Percentiles rank a stretch among this genome's conserved stretches.
Conservation (phyloP, 2,329 filamentous ascomycete species). For the Penicillium sp. region DNA sequence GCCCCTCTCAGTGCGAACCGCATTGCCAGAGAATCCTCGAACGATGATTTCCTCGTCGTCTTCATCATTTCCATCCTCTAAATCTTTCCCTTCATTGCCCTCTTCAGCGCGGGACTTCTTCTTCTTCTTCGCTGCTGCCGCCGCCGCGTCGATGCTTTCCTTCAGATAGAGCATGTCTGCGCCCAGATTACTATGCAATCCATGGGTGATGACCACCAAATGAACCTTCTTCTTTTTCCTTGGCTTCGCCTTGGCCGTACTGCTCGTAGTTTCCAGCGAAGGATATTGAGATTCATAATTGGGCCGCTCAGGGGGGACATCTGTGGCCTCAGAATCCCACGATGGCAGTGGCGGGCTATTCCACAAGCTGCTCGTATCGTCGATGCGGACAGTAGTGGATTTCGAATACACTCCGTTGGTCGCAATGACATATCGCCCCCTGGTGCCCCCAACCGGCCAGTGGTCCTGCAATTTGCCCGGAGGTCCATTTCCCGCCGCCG, state of each 20-base stretch:
- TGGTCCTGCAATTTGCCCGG: conserved; percentile 77
- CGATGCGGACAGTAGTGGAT: conserved; percentile 74
- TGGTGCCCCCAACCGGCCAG: conserved; percentile 60
- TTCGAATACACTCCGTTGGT: conserved; percentile 80
- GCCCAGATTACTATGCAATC: conserved; percentile 91
- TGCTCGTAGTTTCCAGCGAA: conserved; percentile 1
- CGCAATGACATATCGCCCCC: conserved; percentile 60
- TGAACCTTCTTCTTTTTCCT: conserved; percentile 65
- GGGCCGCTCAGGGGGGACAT: conserved; percentile 6
- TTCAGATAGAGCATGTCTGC: conserved; percentile 97
- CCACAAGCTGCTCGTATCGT: conserved; percentile 89
- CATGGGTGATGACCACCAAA: conserved; percentile 89
- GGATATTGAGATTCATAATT: background rate
- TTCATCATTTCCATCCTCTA: conserved; percentile 54
- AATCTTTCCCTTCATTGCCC: conserved; percentile 48
- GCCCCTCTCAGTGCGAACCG: conserved; percentile 85
- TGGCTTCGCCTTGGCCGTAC: conserved; percentile 16
- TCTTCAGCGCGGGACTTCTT: conserved; percentile 59
- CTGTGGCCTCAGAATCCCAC: conserved; percentile 9
- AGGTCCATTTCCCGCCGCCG: conserved; percentile 49
- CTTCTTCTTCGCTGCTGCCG: conserved; percentile 68
- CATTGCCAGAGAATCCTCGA: conserved; percentile 85
- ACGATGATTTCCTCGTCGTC: conserved; percentile 76
- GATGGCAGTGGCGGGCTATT: conserved; percentile 82
- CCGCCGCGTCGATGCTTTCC: conserved; percentile 89